Evolutionary conservation across 805 yeast species (phyloP), one percentile per base, ranked within the genome.

Genomic region (Starmerella stigmatis): DNA sequence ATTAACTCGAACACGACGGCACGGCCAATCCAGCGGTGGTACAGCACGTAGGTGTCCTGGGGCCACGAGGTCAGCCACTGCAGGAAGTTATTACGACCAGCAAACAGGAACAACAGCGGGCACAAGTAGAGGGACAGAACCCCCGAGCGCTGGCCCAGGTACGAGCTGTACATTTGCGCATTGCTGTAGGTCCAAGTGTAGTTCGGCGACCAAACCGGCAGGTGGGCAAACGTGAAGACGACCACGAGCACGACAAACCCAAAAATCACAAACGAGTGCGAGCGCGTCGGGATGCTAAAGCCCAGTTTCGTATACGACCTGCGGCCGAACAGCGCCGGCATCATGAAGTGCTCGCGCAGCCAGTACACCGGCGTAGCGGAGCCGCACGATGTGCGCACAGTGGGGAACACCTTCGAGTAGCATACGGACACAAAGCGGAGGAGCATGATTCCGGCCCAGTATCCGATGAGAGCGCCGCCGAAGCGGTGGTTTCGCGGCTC

Each of bases 41-140:
- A 74, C 26, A 68, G 63, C 49, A 75, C 65, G 62, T 81, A 81
- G 3, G 78, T 68, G 8, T 76, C 63, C 51, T 73, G 76, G 0
- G 76, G 59, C 66, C 81, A 69, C 2, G 85, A 84, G 2, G 86
- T 72, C 10, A 79, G 43, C 58, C 65, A 67, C 52, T 73, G 71
- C 57, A 82, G 65, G 30, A 82, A 73, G 57, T 80, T 83, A 60
- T 83, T 82, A 57, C 89, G 67, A 22, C 82, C 81, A 12, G 85
- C 84, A 60, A 82, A 60, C 26, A 60, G 26, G 17, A 57, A 43
- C 32, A 60, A 39, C 15, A 60, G 33, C 1, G 65, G 65, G 20
- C 56, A 5, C 22, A 58, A 51, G 17, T 51, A 51, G 16, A 55
- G 26, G 10, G 37, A 19, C n/a, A 53, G 21, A 7, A 32, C 47